These are phyloP conservation scores for Osmozyma mogii DNA, from an alignment of 805 yeast species.

Conservation along the genomic window DNA sequence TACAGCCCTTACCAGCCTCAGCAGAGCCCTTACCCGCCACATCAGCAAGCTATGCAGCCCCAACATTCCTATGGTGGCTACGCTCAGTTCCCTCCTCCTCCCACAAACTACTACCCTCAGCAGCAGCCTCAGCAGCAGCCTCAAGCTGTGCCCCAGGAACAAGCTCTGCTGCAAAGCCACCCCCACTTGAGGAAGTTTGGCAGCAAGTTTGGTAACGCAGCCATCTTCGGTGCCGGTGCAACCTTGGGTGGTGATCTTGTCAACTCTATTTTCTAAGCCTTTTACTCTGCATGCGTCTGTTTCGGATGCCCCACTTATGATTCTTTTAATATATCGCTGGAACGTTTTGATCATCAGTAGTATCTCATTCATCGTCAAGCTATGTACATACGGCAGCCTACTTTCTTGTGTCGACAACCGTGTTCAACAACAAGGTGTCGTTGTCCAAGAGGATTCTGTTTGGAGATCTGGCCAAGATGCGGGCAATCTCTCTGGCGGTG, in stretches of 20 bases:
- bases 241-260: slow-evolving; percentile 81
- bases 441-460: slow-evolving; percentile 87
- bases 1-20: slow-evolving; percentile 9
- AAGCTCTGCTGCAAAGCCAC: slow-evolving; percentile 23
- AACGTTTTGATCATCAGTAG: background rate
- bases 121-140: slow-evolving; percentile 13
- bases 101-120: slow-evolving; percentile 39
- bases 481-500: slow-evolving; percentile 94
- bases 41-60: slow-evolving; percentile 12
- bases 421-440: slow-evolving; percentile 85
- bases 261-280: slow-evolving; percentile 60
- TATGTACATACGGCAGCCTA: slow-evolving; percentile 17
- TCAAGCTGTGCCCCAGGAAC: slow-evolving; percentile 15
- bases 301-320: no score
- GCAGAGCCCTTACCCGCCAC: slow-evolving; percentile 4
- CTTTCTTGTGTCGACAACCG: slow-evolving; percentile 70
- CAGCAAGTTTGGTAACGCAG: slow-evolving; percentile 82
- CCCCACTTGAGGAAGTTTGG: slow-evolving; percentile 56
- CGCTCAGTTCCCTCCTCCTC: slow-evolving; percentile 45
- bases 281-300: no score
- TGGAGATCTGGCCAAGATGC: slow-evolving; percentile 76
- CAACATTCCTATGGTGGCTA: slow-evolving; percentile 29
- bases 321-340: no score
- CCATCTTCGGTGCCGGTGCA: slow-evolving; percentile 95
- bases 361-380: slow-evolving; percentile 1